These are phyloP conservation scores for Lachnellula occidentalis DNA, from an alignment of 2,329 filamentous ascomycete genomes.

Conservation along the genomic window DNA sequence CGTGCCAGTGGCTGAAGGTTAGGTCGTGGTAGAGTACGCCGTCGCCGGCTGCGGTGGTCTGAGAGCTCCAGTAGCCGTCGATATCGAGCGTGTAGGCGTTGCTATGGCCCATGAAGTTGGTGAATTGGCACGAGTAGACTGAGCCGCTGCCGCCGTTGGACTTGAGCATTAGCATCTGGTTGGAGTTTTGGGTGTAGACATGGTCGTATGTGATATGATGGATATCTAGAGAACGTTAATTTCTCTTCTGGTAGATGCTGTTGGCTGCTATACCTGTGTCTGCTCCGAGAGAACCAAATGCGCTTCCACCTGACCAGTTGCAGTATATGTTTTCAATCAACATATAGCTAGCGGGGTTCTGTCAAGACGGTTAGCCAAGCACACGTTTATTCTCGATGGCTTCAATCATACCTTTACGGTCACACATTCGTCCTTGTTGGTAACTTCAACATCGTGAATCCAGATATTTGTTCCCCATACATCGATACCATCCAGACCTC, in stretches of 20 bases:
- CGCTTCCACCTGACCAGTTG: conserved; percentile 56
- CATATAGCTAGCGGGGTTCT: conserved; percentile 51
- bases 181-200: conserved; percentile 52
- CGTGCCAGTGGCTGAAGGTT: conserved; percentile 51
- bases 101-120: conserved; percentile 54
- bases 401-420: conserved; percentile 40
- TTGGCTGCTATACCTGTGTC: conserved; percentile 31
- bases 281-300: conserved; percentile 48
- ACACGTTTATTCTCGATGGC: not conserved
- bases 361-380: conserved; percentile 1
- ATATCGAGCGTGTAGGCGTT: conserved; percentile 55
- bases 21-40: conserved; percentile 49
- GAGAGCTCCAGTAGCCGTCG: conserved; percentile 47
- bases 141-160: conserved; percentile 51
- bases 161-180: conserved; percentile 61
- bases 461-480: conserved; percentile 49
- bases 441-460: conserved; percentile 55
- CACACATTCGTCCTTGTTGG: conserved; percentile 58
- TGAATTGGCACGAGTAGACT: conserved; percentile 44
- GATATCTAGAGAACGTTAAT: conserved; percentile 32
- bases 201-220: conserved; percentile 50
- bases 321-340: conserved; percentile 57
- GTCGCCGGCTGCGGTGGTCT: conserved; percentile 38
- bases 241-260: not conserved
- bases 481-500: conserved; percentile 51